Conservation (phyloP, 2,329 filamentous ascomycete species). For the Cladophialophora psammophila region DNA sequence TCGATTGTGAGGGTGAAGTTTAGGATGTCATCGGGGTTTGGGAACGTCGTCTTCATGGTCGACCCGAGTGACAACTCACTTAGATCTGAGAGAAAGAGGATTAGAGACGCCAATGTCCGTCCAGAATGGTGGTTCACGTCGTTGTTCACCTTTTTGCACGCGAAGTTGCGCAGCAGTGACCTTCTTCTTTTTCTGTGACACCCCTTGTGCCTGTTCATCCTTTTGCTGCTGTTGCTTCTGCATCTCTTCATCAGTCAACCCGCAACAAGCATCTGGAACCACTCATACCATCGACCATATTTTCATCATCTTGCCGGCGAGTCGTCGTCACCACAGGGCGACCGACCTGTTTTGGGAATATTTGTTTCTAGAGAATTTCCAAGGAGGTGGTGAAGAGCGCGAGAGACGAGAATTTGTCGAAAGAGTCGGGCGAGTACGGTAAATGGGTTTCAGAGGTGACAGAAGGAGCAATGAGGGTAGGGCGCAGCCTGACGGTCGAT, state of each 20-base stretch:
- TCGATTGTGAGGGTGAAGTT: conserved; percentile 60
- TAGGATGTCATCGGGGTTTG: conserved; percentile 65
- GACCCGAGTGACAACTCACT: conserved; percentile 59
- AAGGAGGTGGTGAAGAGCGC: neutral
- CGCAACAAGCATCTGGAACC: conserved; percentile 16
- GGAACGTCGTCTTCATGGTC: conserved; percentile 66
- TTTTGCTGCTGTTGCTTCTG: conserved; percentile 86
- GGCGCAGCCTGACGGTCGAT: neutral
- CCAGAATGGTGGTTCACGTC: neutral
- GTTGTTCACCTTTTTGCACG: conserved; percentile 84
- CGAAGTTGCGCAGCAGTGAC: conserved; percentile 94
- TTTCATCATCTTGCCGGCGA: conserved; percentile 81
- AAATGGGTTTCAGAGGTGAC: neutral
- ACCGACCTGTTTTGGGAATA: neutral
- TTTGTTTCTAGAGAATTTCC: neutral
- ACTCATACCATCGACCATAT: conserved; percentile 94
- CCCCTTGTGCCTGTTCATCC: conserved; percentile 88
- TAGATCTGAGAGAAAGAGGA: conserved; percentile 47
- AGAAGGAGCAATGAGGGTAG: neutral
- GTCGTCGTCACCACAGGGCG: conserved; percentile 13
- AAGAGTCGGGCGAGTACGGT: neutral
- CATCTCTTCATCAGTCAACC: conserved; percentile 11
- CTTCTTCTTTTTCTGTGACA: conserved; percentile 94
- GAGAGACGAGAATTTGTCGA: neutral
- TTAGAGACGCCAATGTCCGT: neutral